Evolutionary conservation across 2,329 filamentous ascomycete genomes (phyloP).

Genomic region (Neonectria sp.): DNA sequence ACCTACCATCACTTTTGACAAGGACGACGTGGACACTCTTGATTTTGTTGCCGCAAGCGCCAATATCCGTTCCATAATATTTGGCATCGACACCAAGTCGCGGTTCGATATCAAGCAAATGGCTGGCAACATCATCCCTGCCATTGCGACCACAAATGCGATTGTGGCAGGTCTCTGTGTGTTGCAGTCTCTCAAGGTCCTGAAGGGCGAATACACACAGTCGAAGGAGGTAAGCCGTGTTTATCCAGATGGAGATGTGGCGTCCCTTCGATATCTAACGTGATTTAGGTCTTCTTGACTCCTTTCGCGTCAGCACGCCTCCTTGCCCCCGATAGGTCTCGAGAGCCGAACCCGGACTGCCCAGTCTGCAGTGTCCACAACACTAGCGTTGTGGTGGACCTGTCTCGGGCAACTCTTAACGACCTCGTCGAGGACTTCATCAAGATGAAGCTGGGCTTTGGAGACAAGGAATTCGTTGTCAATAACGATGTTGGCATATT

Average conservation of each 20-base stretch:
- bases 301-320: conserved; percentile 73
- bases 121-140: conserved; percentile 99
- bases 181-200: conserved; percentile 91
- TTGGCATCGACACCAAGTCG: conserved; percentile 88
- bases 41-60: conserved; percentile 94
- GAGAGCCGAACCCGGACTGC: conserved; percentile 84
- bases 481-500: conserved; percentile 83
- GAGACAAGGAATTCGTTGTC: conserved; percentile 83
- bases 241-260: no score
- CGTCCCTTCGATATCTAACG: conserved; percentile 8
- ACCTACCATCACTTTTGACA: conserved; percentile 89
- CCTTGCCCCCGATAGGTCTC: conserved; percentile 69
- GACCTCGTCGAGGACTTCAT: conserved; percentile 86
- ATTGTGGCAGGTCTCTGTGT: conserved; percentile 96
- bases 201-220: conserved; percentile 78
- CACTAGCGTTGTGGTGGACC: conserved; percentile 76
- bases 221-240: conserved; percentile 77
- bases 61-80: conserved; percentile 90
- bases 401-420: conserved; percentile 79
- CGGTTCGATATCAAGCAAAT: conserved; percentile 99
- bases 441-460: conserved; percentile 79
- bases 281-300: conserved; percentile 80
- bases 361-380: conserved; percentile 86
- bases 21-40: conserved; percentile 94
- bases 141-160: conserved; percentile 97